Percentiles rank a stretch among this genome's conserved stretches.
These are phyloP conservation scores for Nitzschia palea DNA, from an alignment of 108 stramenopile genomes.

Conservation along the genomic window DNA sequence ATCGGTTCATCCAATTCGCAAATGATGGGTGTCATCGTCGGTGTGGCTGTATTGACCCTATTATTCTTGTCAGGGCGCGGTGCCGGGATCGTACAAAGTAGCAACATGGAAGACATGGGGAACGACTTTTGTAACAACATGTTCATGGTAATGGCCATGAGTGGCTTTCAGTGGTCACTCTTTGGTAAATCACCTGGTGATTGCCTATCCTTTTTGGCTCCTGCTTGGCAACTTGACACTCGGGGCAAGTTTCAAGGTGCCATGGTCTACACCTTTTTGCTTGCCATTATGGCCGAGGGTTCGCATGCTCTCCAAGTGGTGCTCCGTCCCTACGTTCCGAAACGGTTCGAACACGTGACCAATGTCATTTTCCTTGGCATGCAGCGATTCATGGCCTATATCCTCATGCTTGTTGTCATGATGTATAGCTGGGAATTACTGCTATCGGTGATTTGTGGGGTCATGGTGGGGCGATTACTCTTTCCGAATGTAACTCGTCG, in stretches of 20 bases:
- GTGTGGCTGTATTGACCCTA: too few relatives aligned
- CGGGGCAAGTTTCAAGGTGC: constrained; percentile 28
- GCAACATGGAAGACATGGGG: background rate
- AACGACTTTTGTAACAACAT: constrained; percentile 29
- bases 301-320: background rate
- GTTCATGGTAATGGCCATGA: constrained; percentile 42
- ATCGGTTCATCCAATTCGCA: too few relatives aligned
- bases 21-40: too few relatives aligned
- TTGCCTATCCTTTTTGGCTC: constrained; percentile 32
- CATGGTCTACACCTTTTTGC: constrained; percentile 32
- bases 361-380: constrained; percentile 18
- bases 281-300: constrained; percentile 32
- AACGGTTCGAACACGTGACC: background rate
- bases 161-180: constrained; percentile 37
- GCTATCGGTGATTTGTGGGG: constrained; percentile 16
- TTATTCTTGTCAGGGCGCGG: too few relatives aligned
- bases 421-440: constrained; percentile 36
- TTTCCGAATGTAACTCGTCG: constrained; percentile 22
- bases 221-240: constrained; percentile 26
- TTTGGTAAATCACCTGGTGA: background rate
- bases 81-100: background rate
- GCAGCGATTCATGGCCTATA: constrained; percentile 26
- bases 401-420: constrained; percentile 39
- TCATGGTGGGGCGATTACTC: constrained; percentile 23
- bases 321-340: background rate